Conservation (phyloP, 495 filamentous ascomycete genomes). For the Neurospora terricola region DNA sequence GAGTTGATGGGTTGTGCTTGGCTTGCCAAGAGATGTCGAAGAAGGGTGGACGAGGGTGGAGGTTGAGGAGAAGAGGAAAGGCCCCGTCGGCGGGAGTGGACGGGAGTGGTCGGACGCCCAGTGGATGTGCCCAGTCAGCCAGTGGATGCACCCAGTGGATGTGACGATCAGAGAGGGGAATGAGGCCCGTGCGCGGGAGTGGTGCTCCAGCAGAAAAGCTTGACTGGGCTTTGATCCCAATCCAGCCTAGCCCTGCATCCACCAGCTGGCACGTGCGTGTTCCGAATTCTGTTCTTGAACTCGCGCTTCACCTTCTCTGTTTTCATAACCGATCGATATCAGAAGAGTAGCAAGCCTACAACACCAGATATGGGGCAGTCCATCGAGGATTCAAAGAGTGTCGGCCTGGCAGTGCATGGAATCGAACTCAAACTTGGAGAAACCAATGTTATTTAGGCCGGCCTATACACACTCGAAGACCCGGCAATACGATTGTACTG, state of each 20-base stretch:
- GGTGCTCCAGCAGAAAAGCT: background rate
- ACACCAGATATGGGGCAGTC: background rate
- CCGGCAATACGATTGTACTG: background rate
- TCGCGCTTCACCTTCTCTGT: background rate
- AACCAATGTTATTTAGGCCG: background rate
- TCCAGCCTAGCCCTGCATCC: background rate
- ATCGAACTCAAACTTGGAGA: background rate
- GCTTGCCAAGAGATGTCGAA: conserved; percentile 21
- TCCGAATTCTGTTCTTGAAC: background rate
- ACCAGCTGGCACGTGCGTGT: background rate
- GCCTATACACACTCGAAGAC: background rate
- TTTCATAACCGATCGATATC: background rate
- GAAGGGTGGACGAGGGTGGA: conserved; percentile 5
- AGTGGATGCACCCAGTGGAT: background rate
- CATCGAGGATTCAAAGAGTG: background rate
- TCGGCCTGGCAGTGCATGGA: background rate
- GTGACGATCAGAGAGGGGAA: background rate
- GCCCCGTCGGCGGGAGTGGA: background rate
- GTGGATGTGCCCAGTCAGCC: background rate
- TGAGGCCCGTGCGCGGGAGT: background rate
- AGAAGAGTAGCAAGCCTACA: background rate
- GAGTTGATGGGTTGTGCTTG: conserved; percentile 11
- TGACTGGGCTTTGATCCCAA: background rate
- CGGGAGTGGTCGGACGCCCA: background rate
- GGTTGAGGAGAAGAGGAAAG: conserved; percentile 1